Conservation (phyloP, 306 rosid genomes). For the Cucurbita argyrosperma region DNA sequence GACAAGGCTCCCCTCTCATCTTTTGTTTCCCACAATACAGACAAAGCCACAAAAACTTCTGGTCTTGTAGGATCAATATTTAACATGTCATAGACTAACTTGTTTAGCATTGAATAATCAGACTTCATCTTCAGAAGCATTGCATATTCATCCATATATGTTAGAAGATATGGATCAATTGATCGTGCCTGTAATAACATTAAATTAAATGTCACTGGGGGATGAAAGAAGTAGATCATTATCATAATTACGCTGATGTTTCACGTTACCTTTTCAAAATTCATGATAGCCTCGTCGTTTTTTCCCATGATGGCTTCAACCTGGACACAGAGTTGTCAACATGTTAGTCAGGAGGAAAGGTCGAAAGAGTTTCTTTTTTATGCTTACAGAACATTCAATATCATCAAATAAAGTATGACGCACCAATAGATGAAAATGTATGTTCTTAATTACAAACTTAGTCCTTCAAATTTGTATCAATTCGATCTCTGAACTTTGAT, state of each 20-base stretch:
- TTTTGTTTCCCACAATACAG: conserved; percentile 90
- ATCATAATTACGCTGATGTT: conserved; percentile 6
- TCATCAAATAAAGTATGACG: background rate
- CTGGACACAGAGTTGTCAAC: conserved; percentile 24
- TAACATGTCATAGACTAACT: conserved; percentile 77
- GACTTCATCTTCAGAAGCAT: conserved; percentile 89
- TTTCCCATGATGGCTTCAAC: conserved; percentile 91
- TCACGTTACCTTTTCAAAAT: conserved; percentile 73
- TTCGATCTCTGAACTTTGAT: too few species aligned
- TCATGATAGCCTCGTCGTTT: conserved; percentile 87
- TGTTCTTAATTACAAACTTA: too few species aligned
- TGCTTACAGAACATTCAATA: background rate
- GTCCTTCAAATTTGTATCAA: too few species aligned
- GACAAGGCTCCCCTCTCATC: conserved; percentile 86
- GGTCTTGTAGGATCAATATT: conserved; percentile 84
- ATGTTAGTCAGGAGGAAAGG: background rate
- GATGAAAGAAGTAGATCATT: background rate
- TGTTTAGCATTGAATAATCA: conserved; percentile 74
- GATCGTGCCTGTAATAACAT: conserved; percentile 65
- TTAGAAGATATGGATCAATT: conserved; percentile 71
- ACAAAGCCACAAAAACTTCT: conserved; percentile 88
- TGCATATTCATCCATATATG: conserved; percentile 99
- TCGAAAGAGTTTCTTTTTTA: background rate
- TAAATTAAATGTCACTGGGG: background rate
- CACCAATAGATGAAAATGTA: background rate